These are phyloP conservation scores for Paramecium caudatum DNA, from an alignment of 73 alveolate species.

Conservation along the genomic window DNA sequence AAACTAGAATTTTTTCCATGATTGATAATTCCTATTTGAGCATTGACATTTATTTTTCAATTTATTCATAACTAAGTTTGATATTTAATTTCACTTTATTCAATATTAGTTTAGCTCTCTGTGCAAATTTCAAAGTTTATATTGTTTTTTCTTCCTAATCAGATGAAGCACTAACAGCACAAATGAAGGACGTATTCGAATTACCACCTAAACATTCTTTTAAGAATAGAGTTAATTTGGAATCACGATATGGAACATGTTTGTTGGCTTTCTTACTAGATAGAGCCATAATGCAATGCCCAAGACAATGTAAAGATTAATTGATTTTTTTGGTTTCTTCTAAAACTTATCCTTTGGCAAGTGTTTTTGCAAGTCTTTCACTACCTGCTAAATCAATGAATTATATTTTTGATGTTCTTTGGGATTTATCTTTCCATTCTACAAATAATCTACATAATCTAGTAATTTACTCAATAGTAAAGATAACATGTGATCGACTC, in stretches of 20 bases:
- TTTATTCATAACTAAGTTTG: constrained; percentile 73
- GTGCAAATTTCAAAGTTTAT: constrained; percentile 70
- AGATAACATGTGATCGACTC: constrained; percentile 74
- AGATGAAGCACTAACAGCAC: constrained; percentile 73
- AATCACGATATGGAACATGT: constrained; percentile 74
- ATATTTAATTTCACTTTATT: constrained; percentile 64
- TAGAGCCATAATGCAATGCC: constrained; percentile 78
- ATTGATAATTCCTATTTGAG: constrained; percentile 49
- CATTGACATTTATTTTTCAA: constrained; percentile 50
- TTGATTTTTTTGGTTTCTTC: constrained; percentile 91
- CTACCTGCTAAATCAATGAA: constrained; percentile 96
- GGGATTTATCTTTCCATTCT: constrained; percentile 69
- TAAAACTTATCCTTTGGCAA: constrained; percentile 86
- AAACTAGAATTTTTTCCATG: constrained; percentile 34
- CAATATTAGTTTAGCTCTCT: constrained; percentile 67
- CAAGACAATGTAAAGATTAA: constrained; percentile 82
- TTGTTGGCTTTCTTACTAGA: constrained; percentile 67
- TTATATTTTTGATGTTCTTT: constrained; percentile 66
- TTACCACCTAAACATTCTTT: constrained; percentile 78
- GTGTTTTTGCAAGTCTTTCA: constrained; percentile 91
- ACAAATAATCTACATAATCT: constrained; percentile 22
- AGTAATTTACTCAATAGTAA: constrained; percentile 25
- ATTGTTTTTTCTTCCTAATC: constrained; percentile 72
- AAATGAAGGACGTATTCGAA: constrained; percentile 71
- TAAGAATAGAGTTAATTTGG: constrained; percentile 67